Evolutionary conservation across 2,329 filamentous ascomycete genomes (phyloP), one percentile per base, ranked within the genome.

Genomic region (Cercospora zeina): DNA sequence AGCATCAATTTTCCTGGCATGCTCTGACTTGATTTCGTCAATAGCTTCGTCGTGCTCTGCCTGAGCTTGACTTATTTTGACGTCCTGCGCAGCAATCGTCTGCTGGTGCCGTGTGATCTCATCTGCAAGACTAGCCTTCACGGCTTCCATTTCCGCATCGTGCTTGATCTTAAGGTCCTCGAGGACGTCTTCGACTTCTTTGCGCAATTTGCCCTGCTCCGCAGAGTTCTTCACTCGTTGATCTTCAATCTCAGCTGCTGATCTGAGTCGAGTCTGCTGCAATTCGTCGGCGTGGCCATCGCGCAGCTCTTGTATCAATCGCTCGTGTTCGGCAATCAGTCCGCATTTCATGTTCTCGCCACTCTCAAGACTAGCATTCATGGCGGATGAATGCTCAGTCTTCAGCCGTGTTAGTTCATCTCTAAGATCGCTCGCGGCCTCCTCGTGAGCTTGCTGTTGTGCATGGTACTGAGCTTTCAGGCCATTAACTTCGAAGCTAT

Each of bases 181-280:
- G 5, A 65, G 39, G 13, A 65, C 54, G 31, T 61, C 24, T 30
- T 57, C 62, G 33, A 45, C 11, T 34, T 62, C 34, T 31, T 47
- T 55, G 11, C 59, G 62, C 16, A 65, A 31, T 19, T 49, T 47
- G 33, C 56, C 58, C 11, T 63, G 54, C 21, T 62, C 63, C 27
- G 27, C 33, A 34, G 34, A 45, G 30, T 14, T 49, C 24, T 47
- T 36, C 5, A 53, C n/a, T n/a, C 37, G 51, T 5, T 63, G 16
- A 7, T 59, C 47, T 36, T 65, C 56, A 31, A n/a, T 58, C 30
- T 66, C 63, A 34, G 53, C 33, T 11, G 66, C 58, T 33, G 65
- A 37, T 19, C 65, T 56, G 10, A 57, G 50, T 50, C 57, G 50
- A 54, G 59, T 4, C 19, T 61, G 60, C 31, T 65, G 57, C 27